Percentiles rank a stretch among this genome's conserved stretches.
Evolutionary conservation across 257 asterid species (phyloP).

Genomic region (Gardenia jasminoides): DNA sequence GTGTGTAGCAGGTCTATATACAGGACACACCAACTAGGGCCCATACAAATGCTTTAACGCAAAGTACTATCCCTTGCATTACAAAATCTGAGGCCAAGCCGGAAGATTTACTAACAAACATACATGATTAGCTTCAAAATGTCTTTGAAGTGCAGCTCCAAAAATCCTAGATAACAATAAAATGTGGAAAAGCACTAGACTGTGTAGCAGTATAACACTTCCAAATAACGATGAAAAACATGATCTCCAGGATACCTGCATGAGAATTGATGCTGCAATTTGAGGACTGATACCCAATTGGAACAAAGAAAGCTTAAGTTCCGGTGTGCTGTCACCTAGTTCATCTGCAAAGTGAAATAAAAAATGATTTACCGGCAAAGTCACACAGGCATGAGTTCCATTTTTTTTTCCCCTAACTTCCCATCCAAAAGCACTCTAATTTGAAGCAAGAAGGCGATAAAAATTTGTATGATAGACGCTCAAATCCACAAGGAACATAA

Average conservation of each 20-base stretch:
- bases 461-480: too few species aligned
- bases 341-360: conserved; percentile 56
- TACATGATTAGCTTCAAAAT: background rate
- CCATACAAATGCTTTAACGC: background rate
- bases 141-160: background rate
- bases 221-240: conserved; percentile 6
- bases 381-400: background rate
- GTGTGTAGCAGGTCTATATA: background rate
- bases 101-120: background rate
- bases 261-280: conserved; percentile 91
- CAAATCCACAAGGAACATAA: too few species aligned
- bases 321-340: conserved; percentile 78
- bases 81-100: background rate
- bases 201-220: background rate
- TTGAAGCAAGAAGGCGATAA: background rate
- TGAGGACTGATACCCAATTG: conserved; percentile 99
- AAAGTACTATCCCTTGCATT: background rate
- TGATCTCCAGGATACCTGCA: conserved; percentile 62
- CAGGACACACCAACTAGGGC: background rate
- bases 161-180: background rate
- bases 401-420: background rate
- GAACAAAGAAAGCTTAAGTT: conserved; percentile 90
- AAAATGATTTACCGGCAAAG: background rate
- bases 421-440: background rate
- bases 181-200: background rate